Evolutionary conservation across 2,329 filamentous ascomycete genomes (phyloP).

Genomic region (Akanthomyces dipterigenus): DNA sequence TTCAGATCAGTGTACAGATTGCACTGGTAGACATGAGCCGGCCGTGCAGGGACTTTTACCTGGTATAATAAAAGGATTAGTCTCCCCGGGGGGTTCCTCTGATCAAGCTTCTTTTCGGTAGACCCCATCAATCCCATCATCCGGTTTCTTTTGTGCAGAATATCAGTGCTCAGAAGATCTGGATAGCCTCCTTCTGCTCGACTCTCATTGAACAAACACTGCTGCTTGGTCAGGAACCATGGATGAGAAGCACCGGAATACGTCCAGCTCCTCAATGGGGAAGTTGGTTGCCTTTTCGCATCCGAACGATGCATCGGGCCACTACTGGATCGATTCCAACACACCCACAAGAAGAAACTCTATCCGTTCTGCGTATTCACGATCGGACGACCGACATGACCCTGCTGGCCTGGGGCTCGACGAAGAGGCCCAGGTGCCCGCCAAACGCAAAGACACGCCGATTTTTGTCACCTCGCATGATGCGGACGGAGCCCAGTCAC

Average conservation of each 20-base stretch:
- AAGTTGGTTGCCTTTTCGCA: background rate
- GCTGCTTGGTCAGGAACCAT: background rate
- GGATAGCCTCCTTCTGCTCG: background rate
- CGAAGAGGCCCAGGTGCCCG: background rate
- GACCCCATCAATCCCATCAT: background rate
- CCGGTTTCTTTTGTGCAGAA: background rate
- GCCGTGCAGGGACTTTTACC: background rate
- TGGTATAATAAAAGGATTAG: background rate
- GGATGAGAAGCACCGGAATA: background rate
- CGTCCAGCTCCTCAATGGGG: background rate
- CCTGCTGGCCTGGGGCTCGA: background rate
- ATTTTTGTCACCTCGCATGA: background rate
- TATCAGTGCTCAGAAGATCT: background rate
- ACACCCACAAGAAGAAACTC: slow-evolving; percentile 9
- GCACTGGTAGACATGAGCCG: background rate
- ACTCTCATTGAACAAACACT: background rate
- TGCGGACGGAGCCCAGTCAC: background rate
- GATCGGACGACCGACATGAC: background rate
- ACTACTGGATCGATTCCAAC: slow-evolving; percentile 7
- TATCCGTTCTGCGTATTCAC: background rate
- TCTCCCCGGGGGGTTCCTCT: background rate
- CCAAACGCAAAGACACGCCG: background rate
- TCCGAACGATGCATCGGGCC: background rate
- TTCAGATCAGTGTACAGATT: background rate
- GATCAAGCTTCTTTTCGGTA: background rate